phyloP scores from a whole-genome alignment of 176 grass and related monocot species.

The Secale cereale region DNA sequence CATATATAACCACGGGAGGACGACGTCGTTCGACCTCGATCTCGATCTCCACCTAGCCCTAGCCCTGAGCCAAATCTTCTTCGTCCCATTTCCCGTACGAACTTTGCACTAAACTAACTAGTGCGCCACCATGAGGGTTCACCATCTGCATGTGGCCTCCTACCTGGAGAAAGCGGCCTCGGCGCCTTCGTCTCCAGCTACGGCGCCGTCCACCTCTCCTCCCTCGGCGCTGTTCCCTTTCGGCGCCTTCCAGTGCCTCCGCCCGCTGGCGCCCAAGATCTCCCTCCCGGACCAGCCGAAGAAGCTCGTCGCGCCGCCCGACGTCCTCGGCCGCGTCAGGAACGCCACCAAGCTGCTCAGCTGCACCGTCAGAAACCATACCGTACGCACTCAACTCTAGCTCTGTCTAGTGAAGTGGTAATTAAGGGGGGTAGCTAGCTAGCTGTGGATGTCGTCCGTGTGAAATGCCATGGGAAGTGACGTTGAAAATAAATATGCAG shows the following conservation, averaged over 20 bases:
- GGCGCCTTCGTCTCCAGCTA: not conserved
- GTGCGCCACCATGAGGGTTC: conserved; percentile 47
- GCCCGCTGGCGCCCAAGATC: conserved; percentile 44
- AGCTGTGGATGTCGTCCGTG: not conserved
- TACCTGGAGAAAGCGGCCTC: conserved; percentile 39
- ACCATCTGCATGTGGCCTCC: conserved; percentile 32
- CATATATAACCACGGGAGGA: conserved; percentile 37
- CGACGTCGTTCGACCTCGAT: not conserved
- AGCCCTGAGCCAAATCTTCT: conserved; percentile 14
- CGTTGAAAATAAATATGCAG: not conserved
- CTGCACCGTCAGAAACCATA: conserved; percentile 28
- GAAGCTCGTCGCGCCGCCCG: conserved; percentile 19
- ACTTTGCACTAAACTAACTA: not conserved
- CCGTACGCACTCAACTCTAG: not conserved
- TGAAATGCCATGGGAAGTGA: not conserved
- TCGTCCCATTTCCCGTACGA: not conserved
- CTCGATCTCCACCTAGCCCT: not conserved
- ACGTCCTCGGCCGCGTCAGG: conserved; percentile 27
- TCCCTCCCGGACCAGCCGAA: conserved; percentile 26
- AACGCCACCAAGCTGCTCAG: conserved; percentile 37
- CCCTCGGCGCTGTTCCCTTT: conserved; percentile 12
- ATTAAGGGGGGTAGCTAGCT: not conserved
- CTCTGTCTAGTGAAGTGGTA: not conserved
- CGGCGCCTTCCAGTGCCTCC: conserved; percentile 21
- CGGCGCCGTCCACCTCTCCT: conserved; percentile 8